phyloP scores from a whole-genome alignment of 805 yeast species.

The Hanseniaspora meyeri region DNA sequence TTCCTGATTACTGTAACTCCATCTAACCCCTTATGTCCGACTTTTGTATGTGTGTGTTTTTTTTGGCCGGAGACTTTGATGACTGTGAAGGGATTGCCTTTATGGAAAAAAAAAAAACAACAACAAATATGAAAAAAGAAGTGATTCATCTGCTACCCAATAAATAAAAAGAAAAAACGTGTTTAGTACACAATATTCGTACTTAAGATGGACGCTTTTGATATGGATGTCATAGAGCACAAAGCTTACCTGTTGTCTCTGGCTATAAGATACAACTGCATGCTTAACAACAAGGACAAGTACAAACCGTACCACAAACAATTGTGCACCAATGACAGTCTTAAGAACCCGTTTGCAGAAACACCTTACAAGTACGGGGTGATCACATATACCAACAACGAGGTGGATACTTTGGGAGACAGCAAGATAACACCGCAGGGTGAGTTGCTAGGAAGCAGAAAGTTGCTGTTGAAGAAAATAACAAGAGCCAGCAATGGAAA shows the following conservation, averaged over 20 bases:
- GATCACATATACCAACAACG: neutral
- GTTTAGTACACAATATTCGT: no score
- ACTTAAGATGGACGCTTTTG: neutral
- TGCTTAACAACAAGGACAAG: neutral
- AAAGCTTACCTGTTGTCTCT: neutral
- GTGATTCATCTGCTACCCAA: no score
- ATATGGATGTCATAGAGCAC: neutral
- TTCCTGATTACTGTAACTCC: no score
- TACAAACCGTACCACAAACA: neutral
- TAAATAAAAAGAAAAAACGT: no score
- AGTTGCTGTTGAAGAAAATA: neutral
- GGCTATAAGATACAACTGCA: neutral
- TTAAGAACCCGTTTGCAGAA: constrained; percentile 1
- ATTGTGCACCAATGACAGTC: neutral
- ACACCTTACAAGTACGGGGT: neutral
- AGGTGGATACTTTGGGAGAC: constrained; percentile 4
- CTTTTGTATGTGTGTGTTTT: no score
- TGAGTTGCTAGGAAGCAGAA: neutral
- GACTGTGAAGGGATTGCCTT: no score
- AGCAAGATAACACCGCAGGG: neutral
- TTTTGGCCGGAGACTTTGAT: no score
- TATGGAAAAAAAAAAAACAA: no score
- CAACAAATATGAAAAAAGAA: no score
- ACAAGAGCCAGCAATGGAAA: neutral
- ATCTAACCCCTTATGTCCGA: no score